phyloP scores from a whole-genome alignment of 495 filamentous ascomycete species.

The Hypomontagnella submonticulosa region DNA sequence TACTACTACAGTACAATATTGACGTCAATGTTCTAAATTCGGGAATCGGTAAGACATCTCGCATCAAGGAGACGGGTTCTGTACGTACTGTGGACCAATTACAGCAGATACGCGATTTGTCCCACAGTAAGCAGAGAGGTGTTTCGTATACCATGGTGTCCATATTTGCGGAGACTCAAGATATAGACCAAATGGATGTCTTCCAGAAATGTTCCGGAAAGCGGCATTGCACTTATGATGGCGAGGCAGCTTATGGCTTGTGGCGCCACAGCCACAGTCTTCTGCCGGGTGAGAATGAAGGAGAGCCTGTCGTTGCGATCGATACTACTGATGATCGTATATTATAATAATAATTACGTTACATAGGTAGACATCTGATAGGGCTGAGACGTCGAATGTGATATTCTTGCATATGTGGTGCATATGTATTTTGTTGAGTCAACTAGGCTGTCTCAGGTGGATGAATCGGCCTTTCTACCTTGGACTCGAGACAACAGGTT shows the following conservation, averaged over 20 bases:
- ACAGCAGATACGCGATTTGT: neutral
- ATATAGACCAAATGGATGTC: conserved; percentile 21
- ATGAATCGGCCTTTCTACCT: conserved; percentile 4
- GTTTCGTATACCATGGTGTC: conserved; percentile 16
- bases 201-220: conserved; percentile 38
- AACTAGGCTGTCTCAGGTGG: conserved; percentile 14
- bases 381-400: conserved; percentile 25
- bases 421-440: conserved; percentile 16
- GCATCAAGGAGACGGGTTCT: conserved; percentile 3
- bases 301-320: conserved; percentile 1
- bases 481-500: conserved; percentile 12
- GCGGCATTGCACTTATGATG: conserved; percentile 18
- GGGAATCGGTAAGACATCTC: conserved; percentile 13
- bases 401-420: neutral
- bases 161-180: conserved; percentile 20
- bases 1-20: neutral
- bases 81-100: conserved; percentile 18
- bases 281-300: neutral
- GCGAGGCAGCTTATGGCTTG: conserved; percentile 12
- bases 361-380: conserved; percentile 18
- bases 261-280: conserved; percentile 36
- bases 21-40: conserved; percentile 10
- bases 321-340: neutral
- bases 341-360: neutral
- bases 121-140: conserved; percentile 14